Conservation (phyloP, 306 rosid species). For the Delonix regia region DNA sequence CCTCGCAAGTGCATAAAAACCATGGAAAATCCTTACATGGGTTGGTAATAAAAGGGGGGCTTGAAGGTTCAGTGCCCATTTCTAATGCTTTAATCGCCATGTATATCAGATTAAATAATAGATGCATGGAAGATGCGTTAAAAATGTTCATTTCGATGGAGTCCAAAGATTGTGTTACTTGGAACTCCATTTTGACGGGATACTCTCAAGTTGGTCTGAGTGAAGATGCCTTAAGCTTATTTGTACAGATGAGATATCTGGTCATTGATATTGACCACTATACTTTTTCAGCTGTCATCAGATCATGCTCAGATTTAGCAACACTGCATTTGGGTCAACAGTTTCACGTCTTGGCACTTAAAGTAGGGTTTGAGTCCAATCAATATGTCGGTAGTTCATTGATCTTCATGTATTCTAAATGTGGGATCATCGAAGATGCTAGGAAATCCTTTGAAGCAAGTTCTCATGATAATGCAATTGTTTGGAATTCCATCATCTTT, state of each 20-base stretch:
- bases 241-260: constrained; percentile 55
- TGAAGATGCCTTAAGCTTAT: constrained; percentile 72
- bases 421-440: constrained; percentile 87
- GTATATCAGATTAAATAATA: constrained; percentile 64
- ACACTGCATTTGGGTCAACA: constrained; percentile 77
- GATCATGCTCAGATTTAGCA: constrained; percentile 79
- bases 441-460: constrained; percentile 67
- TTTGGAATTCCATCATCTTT: constrained; percentile 86
- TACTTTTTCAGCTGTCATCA: constrained; percentile 67
- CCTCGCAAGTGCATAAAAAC: constrained; percentile 41
- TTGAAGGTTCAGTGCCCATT: constrained; percentile 61
- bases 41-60: constrained; percentile 68
- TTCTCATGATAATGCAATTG: constrained; percentile 54
- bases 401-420: constrained; percentile 87
- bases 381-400: constrained; percentile 76
- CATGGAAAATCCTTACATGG: constrained; percentile 71
- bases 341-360: constrained; percentile 62
- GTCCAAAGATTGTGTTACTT: constrained; percentile 68
- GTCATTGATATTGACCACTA: constrained; percentile 63
- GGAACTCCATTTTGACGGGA: constrained; percentile 85
- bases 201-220: constrained; percentile 69
- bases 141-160: constrained; percentile 55
- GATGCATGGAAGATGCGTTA: constrained; percentile 62
- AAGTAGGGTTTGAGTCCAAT: constrained; percentile 60
- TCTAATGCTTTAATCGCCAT: constrained; percentile 77